Evolutionary conservation across 139 green algal species (phyloP).

Genomic region (Haematococcus sp.): DNA sequence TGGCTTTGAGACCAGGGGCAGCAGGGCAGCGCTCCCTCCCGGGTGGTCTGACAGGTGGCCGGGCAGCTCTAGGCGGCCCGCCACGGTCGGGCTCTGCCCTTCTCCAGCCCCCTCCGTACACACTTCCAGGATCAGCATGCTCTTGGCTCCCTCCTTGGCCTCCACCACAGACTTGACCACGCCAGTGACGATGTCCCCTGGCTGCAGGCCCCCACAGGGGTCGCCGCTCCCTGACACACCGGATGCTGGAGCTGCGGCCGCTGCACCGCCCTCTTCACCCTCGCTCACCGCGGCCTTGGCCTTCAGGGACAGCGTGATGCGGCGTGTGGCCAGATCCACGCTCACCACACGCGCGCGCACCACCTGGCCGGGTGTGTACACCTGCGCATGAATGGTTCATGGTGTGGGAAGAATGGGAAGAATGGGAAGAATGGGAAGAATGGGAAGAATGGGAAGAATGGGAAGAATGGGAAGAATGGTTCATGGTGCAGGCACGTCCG

Average conservation of each 20-base stretch:
- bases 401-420: too few species aligned
- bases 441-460: too few species aligned
- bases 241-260: background rate
- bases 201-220: constrained; percentile 43
- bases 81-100: constrained; percentile 4
- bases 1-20: constrained; percentile 24
- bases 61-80: constrained; percentile 45
- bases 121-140: constrained; percentile 14
- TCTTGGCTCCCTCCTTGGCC: background rate
- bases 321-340: constrained; percentile 29
- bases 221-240: too few species aligned
- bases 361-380: constrained; percentile 2
- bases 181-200: constrained; percentile 48
- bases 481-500: too few species aligned
- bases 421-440: too few species aligned
- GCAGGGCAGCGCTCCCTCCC: constrained; percentile 46
- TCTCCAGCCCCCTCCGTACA: background rate
- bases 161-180: background rate
- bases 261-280: constrained; percentile 21
- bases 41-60: constrained; percentile 82
- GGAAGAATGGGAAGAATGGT: too few species aligned
- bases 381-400: too few species aligned
- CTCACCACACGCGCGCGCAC: constrained; percentile 40
- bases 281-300: constrained; percentile 14
- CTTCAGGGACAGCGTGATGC: constrained; percentile 51